Conservation (phyloP, 768 basidiomycete species). For the Gloeopeniophorella convolvens region DNA sequence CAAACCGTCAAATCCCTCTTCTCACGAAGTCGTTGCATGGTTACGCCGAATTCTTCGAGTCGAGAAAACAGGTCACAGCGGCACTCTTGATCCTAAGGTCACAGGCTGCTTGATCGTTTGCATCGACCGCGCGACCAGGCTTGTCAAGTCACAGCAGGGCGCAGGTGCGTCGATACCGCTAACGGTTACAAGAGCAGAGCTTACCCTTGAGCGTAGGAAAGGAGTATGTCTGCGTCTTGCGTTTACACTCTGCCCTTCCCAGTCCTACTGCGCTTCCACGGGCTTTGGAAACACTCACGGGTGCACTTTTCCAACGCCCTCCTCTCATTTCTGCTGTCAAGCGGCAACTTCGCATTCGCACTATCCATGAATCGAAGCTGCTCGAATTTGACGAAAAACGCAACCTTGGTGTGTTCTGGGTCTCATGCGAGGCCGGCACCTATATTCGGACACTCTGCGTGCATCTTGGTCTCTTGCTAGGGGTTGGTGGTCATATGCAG, state of each 20-base stretch:
- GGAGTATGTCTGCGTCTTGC: conserved; percentile 96
- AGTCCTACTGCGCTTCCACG: conserved; percentile 84
- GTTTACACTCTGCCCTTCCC: conserved; percentile 78
- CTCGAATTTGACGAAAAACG: conserved; percentile 97
- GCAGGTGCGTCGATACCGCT: conserved; percentile 78
- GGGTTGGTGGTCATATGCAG: conserved; percentile 99
- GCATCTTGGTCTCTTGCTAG: conserved; percentile 87
- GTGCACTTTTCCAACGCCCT: conserved; percentile 97
- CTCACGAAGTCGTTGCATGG: conserved; percentile 99
- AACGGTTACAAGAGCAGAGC: too few species aligned
- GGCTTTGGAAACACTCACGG: conserved; percentile 93
- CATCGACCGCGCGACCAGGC: conserved; percentile 94
- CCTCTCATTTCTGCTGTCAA: conserved; percentile 99
- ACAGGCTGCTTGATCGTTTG: conserved; percentile 99
- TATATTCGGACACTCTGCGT: conserved; percentile 96
- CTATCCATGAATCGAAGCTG: conserved; percentile 92
- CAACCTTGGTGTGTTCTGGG: conserved; percentile 96
- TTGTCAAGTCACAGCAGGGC: conserved; percentile 98
- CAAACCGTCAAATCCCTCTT: conserved; percentile 98
- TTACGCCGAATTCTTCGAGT: conserved; percentile 91
- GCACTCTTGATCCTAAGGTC: conserved; percentile 98
- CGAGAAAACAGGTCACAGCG: conserved; percentile 98
- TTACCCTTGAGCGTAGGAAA: too few species aligned
- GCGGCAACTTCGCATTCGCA: conserved; percentile 93
- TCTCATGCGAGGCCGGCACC: conserved; percentile 97